Base-by-base conservation (phyloP, 257 asterid genomes). In the Solanum tacnaense region DNA sequence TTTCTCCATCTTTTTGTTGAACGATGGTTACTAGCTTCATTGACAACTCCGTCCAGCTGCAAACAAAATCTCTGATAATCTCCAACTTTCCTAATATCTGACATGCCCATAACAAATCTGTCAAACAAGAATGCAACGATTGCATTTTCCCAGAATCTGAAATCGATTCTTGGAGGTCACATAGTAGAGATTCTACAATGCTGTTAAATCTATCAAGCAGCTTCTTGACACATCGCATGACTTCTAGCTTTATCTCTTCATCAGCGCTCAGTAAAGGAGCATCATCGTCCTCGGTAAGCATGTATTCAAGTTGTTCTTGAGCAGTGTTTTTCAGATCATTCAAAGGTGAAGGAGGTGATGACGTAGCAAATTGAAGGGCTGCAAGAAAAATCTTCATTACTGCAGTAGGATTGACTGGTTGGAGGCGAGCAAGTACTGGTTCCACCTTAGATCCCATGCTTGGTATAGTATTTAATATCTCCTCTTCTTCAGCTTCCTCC, bases 401-500 rank as follows among this genome's bases (percentile, higher is more conserved):
- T 7, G 95, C 90, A 68, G 82, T 70, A 75, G 90, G 88, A 90
- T 92, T 87, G 84, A 95, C 98, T 0, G 98, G 99, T 90, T 90
- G 94, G 91, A 96, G 95, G 62, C 98, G 95, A 82, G 96, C 98
- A 71, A 96, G 98, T 68, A 95, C 86, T 1, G 89, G 87, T 58
- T 93, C 98, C 4, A 93, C 94, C 86, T 89, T 91, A 56, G 98
- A 75, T 39, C 98, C 98, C 98, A 96, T 89, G 88, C 86, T 38
- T 1, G 98, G 99, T 78, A 96, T 89, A 23, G 89, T 89, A 90
- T 93, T 93, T 86, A 96, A 88, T n/a, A 96, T 93, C 88, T 96
- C 98, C 68, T 97, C 99, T 81, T 97, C 98, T 89, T 97, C 98
- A 0, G 98, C 87, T 90, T 97, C 99, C 89, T 96, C 98, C 98